phyloP scores from a whole-genome alignment of 768 basidiomycete genomes.

The Mycena capillaripes region DNA sequence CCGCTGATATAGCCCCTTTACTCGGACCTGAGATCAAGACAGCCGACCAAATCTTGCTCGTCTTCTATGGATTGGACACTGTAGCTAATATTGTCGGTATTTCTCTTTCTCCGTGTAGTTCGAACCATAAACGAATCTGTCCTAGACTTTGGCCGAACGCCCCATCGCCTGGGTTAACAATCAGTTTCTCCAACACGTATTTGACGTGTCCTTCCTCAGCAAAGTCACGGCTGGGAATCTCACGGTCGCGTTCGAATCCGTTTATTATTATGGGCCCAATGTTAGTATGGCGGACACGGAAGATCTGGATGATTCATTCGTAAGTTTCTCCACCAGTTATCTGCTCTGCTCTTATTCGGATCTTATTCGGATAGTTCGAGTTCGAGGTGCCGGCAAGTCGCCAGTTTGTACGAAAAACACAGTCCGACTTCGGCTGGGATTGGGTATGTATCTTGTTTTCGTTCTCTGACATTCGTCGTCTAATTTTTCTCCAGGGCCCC shows the following conservation, averaged over 20 bases:
- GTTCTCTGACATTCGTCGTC: neutral
- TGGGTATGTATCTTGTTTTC: conserved; percentile 57
- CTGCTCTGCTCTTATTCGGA: neutral
- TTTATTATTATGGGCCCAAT: conserved; percentile 66
- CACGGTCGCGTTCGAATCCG: conserved; percentile 67
- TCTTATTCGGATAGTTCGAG: conserved; percentile 53
- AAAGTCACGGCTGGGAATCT: conserved; percentile 51
- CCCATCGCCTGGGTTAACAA: conserved; percentile 72
- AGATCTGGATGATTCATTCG: conserved; percentile 46
- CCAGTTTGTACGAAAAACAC: conserved; percentile 64
- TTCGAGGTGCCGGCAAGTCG: conserved; percentile 66
- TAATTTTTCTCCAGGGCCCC: conserved; percentile 56
- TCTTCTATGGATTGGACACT: conserved; percentile 72
- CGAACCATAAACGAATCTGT: conserved; percentile 1
- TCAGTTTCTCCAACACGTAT: conserved; percentile 68
- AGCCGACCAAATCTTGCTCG: conserved; percentile 53
- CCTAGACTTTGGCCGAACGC: conserved; percentile 62
- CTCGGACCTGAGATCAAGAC: conserved; percentile 39
- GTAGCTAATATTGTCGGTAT: conserved; percentile 67
- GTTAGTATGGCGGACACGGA: conserved; percentile 68
- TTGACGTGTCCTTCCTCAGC: conserved; percentile 62
- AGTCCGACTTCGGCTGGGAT: conserved; percentile 74
- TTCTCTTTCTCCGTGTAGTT: neutral
- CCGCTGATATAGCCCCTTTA: conserved; percentile 64
- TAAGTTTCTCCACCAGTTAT: conserved; percentile 33